Percentiles rank a stretch among this genome's conserved stretches.
phyloP scores from a whole-genome alignment of 1,284 basidiomycete genomes.

The Leucoagaricus sp. region DNA sequence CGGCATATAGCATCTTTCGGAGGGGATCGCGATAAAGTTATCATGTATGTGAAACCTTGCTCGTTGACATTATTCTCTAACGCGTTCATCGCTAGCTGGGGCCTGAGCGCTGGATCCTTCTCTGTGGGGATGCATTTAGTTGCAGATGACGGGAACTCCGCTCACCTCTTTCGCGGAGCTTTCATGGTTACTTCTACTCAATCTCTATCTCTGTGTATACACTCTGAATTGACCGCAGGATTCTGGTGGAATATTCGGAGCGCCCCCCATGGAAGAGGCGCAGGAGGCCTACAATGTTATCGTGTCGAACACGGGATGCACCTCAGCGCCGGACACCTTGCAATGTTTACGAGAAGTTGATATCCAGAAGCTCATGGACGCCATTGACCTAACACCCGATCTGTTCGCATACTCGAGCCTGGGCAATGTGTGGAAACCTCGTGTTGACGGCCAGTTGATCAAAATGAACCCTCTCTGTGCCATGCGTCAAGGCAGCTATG shows the following conservation, averaged over 20 bases:
- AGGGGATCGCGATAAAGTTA: slow-evolving; percentile 43
- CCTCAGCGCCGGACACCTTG: slow-evolving; percentile 22
- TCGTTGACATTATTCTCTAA: too few species aligned
- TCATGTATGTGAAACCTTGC: too few species aligned
- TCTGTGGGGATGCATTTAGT: slow-evolving; percentile 44
- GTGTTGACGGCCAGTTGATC: slow-evolving; percentile 53
- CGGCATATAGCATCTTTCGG: slow-evolving; percentile 49
- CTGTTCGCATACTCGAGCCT: too few species aligned
- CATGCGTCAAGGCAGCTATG: too few species aligned
- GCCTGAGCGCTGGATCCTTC: slow-evolving; percentile 41
- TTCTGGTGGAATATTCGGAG: too few species aligned
- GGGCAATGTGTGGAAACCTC: slow-evolving; percentile 54
- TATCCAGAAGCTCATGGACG: slow-evolving; percentile 39
- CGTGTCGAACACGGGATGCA: slow-evolving; percentile 27
- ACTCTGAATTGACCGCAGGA: too few species aligned
- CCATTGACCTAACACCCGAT: neutral
- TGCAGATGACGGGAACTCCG: slow-evolving; percentile 37
- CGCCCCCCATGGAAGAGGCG: too few species aligned
- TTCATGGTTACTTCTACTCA: too few species aligned
- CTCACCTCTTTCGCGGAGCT: slow-evolving; percentile 45
- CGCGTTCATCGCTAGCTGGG: too few species aligned
- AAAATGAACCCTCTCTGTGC: slow-evolving; percentile 42
- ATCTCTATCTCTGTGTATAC: too few species aligned
- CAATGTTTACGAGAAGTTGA: slow-evolving; percentile 24
- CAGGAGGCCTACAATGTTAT: slow-evolving; percentile 25